Evolutionary conservation across 371 early-diverging fungal genomes (phyloP).

Genomic region (Haplosporangium sp.): DNA sequence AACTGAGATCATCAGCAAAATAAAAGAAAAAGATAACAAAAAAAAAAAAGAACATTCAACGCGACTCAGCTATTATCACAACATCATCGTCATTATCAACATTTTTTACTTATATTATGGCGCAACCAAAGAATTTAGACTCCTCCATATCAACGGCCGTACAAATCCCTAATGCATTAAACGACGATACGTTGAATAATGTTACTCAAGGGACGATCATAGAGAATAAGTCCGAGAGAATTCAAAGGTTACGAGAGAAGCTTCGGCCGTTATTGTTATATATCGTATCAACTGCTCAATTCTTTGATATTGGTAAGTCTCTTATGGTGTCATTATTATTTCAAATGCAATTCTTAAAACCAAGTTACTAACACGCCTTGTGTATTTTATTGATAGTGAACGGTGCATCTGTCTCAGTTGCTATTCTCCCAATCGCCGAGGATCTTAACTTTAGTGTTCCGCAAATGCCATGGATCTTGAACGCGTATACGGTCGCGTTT

Average conservation of each 20-base stretch:
- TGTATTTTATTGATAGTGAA: constrained; percentile 21
- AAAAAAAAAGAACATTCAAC: too few relatives aligned
- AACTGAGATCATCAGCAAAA: too few relatives aligned
- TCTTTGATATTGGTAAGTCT: constrained; percentile 43
- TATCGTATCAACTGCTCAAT: constrained; percentile 44
- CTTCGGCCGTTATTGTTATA: constrained; percentile 32
- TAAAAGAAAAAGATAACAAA: too few relatives aligned
- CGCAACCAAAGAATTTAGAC: constrained; percentile 1
- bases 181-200: constrained; percentile 3
- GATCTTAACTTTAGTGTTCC: constrained; percentile 29
- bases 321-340: not conserved
- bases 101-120: constrained; percentile 2
- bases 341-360: not conserved
- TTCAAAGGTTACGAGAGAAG: constrained; percentile 12
- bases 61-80: too few relatives aligned
- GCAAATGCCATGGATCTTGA: constrained; percentile 42
- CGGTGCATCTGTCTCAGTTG: constrained; percentile 47
- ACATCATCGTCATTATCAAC: too few relatives aligned
- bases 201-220: not conserved
- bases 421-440: constrained; percentile 42
- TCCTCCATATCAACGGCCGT: constrained; percentile 8
- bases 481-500: constrained; percentile 51
- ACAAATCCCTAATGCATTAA: not conserved
- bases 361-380: not conserved
- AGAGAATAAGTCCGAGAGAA: not conserved